Conservation (phyloP, 2,329 filamentous ascomycete species). For the Grosmannia huntii region DNA sequence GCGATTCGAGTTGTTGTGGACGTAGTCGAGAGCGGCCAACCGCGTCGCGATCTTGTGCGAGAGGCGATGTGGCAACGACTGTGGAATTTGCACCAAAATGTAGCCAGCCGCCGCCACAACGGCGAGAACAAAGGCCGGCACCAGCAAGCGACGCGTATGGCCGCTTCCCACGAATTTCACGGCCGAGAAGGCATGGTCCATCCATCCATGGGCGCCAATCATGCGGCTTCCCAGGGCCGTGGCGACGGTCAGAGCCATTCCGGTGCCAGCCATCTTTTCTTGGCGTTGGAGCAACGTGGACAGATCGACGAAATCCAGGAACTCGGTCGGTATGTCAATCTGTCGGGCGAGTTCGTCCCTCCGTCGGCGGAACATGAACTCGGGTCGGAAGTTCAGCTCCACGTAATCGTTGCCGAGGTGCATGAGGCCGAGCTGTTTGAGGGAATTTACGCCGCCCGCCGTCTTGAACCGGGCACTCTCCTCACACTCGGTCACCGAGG, state of each 20-base stretch:
- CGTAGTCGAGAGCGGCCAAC: slow-evolving; percentile 76
- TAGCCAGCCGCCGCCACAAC: slow-evolving; percentile 67
- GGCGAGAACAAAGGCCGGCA: slow-evolving; percentile 68
- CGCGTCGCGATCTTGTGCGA: slow-evolving; percentile 73
- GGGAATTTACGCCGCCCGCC: slow-evolving; percentile 67
- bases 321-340: slow-evolving; percentile 74
- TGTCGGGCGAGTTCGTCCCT: slow-evolving; percentile 71
- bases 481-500: slow-evolving; percentile 68
- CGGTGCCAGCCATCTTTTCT: slow-evolving; percentile 87
- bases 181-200: slow-evolving; percentile 74
- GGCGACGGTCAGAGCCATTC: slow-evolving; percentile 85
- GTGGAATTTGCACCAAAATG: slow-evolving; percentile 74
- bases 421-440: slow-evolving; percentile 76
- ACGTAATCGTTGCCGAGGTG: slow-evolving; percentile 82
- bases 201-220: slow-evolving; percentile 74
- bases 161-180: slow-evolving; percentile 69
- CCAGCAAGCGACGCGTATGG: slow-evolving; percentile 65
- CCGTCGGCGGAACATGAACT: slow-evolving; percentile 86
- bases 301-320: slow-evolving; percentile 90
- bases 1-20: slow-evolving; percentile 73
- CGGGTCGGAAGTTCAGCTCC: slow-evolving; percentile 75
- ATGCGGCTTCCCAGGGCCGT: slow-evolving; percentile 73
- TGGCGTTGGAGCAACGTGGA: slow-evolving; percentile 72
- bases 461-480: slow-evolving; percentile 71
- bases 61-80: slow-evolving; percentile 75